Conservation (phyloP, 108 stramenopile genomes). For the Aurantiochytrium sp. region DNA sequence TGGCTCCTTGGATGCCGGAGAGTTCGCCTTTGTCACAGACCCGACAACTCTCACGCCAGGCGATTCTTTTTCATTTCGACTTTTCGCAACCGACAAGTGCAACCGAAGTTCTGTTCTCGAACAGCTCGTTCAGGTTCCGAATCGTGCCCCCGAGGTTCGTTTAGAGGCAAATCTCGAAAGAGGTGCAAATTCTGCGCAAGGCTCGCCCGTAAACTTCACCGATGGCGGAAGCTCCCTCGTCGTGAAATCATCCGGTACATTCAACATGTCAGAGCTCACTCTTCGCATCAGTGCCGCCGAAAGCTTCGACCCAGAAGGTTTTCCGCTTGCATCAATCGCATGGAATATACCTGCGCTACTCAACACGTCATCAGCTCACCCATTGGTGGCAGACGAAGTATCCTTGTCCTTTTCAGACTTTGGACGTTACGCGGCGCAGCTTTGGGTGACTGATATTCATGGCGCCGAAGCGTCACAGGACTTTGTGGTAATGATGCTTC, state of each 20-base stretch:
- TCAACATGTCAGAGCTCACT: background rate
- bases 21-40: background rate
- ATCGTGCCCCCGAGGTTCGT: background rate
- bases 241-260: no score
- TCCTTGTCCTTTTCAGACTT: background rate
- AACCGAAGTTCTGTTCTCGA: background rate
- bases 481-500: background rate
- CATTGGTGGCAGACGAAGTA: background rate
- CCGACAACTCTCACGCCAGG: background rate
- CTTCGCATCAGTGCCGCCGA: background rate
- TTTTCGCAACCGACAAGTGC: background rate
- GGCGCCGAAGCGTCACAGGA: background rate
- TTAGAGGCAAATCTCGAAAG: background rate
- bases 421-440: background rate
- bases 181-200: background rate
- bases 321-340: background rate
- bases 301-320: background rate
- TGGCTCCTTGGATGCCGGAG: background rate
- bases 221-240: no score
- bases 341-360: no score
- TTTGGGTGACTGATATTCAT: background rate
- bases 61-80: background rate
- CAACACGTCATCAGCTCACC: no score
- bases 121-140: background rate
- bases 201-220: no score